A percentile compares a stretch with the other conserved stretches of the same genome.
Conservation (phyloP, 2,329 filamentous ascomycete species). For the Alternaria sp. region DNA sequence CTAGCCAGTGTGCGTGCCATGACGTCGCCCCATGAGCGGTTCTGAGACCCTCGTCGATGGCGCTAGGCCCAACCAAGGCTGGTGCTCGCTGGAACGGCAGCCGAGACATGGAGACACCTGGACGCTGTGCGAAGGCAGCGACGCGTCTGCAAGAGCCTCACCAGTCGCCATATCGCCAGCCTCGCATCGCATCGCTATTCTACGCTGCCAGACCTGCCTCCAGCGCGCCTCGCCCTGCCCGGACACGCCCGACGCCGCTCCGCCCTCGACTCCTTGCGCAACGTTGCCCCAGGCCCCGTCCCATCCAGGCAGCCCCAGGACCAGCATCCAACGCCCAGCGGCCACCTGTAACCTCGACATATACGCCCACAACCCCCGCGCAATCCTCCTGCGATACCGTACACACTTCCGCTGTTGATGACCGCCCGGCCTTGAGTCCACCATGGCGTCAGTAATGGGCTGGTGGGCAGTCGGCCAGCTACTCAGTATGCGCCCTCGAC, state of each 20-base stretch:
- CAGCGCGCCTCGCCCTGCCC: not conserved
- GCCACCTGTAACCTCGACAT: constrained; percentile 21
- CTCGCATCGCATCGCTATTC: not conserved
- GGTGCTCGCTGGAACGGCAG: constrained; percentile 11
- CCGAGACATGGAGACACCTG: constrained; percentile 6
- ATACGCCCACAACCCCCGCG: not conserved
- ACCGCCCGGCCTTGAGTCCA: constrained; percentile 32
- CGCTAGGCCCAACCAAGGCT: constrained; percentile 10
- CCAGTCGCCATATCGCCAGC: not conserved
- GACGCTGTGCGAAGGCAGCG: not conserved
- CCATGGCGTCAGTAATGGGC: constrained; percentile 48
- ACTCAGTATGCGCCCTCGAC: constrained; percentile 44
- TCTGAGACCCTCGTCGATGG: not conserved
- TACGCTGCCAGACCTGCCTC: not conserved
- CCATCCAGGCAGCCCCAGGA: constrained; percentile 4
- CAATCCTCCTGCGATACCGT: constrained; percentile 6
- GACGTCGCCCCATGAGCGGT: constrained; percentile 18
- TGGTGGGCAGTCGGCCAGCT: constrained; percentile 47
- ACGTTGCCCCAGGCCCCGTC: constrained; percentile 24
- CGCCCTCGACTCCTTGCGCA: constrained; percentile 15
- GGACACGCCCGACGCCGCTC: constrained; percentile 1
- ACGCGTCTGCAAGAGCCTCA: not conserved
- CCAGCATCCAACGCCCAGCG: constrained; percentile 21
- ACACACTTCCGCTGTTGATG: constrained; percentile 34
- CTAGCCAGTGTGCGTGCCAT: constrained; percentile 9